Evolutionary conservation across 1,139 yeast genomes (phyloP).

Genomic region (Martiniozyma asiatica): DNA sequence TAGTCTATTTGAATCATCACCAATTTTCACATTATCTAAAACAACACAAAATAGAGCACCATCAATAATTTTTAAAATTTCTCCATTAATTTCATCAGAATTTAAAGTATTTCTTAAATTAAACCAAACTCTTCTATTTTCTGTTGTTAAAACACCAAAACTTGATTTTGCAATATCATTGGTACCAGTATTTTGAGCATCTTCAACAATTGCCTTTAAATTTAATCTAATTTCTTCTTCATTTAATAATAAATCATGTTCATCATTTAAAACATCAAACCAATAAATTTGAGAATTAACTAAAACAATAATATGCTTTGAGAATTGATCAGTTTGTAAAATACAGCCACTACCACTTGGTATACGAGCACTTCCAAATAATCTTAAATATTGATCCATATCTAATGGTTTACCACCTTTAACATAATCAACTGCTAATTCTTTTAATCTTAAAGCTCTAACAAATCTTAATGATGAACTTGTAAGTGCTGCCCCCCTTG

Average conservation of each 20-base stretch:
- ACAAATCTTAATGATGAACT: conserved; percentile 68
- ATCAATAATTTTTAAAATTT: conserved; percentile 64
- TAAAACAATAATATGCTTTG: conserved; percentile 75
- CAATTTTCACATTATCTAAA: conserved; percentile 62
- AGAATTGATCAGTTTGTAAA: conserved; percentile 65
- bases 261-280: conserved; percentile 77
- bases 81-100: conserved; percentile 42
- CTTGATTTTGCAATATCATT: conserved; percentile 69
- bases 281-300: conserved; percentile 85
- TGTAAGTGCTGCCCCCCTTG: conserved; percentile 73
- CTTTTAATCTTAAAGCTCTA: conserved; percentile 64
- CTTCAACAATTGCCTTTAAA: conserved; percentile 63
- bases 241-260: conserved; percentile 55
- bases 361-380: conserved; percentile 78
- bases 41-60: conserved; percentile 74
- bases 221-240: conserved; percentile 69
- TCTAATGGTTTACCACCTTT: conserved; percentile 59
- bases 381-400: conserved; percentile 80
- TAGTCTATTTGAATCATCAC: conserved; percentile 50
- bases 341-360: conserved; percentile 75
- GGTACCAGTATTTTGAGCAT: conserved; percentile 48
- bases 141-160: conserved; percentile 83
- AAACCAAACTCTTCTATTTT: conserved; percentile 80
- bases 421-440: conserved; percentile 60
- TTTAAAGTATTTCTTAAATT: conserved; percentile 44